phyloP scores from a whole-genome alignment of 2,329 filamentous ascomycete genomes.

The Botryotinia narcissicola region DNA sequence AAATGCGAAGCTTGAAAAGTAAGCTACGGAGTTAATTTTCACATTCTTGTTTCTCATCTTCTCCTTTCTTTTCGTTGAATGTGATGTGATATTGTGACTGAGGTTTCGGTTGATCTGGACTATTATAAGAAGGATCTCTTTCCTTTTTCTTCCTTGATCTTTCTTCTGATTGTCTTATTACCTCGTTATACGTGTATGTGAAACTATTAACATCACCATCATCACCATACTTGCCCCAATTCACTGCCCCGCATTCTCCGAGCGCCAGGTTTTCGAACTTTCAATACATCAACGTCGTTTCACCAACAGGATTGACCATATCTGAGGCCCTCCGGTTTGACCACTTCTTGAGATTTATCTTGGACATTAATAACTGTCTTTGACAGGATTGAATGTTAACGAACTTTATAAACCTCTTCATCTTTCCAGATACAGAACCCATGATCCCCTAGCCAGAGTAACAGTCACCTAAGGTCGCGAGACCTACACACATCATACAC shows the following conservation, averaged over 20 bases:
- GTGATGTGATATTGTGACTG: neutral
- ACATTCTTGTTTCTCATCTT: neutral
- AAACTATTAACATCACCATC: neutral
- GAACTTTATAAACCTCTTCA: neutral
- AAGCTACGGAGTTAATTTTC: neutral
- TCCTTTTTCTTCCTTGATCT: neutral
- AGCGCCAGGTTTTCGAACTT: neutral
- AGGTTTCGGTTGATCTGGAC: neutral
- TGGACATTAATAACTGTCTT: neutral
- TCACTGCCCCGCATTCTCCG: slow-evolving; percentile 1
- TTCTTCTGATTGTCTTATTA: neutral
- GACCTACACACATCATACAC: neutral
- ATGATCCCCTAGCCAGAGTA: neutral
- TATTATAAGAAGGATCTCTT: neutral
- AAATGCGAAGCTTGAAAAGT: neutral
- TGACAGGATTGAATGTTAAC: neutral
- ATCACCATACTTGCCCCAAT: neutral
- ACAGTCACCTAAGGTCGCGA: neutral
- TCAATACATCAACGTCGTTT: neutral
- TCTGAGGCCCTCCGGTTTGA: neutral
- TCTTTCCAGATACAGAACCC: neutral
- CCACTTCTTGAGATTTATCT: neutral
- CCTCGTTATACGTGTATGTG: neutral
- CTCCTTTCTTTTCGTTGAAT: neutral
- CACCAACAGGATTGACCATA: slow-evolving; percentile 4